Evolutionary conservation across 345 rosid species (phyloP), one percentile per base, ranked within the genome.

Genomic region (Chamaenerion angustifolium): DNA sequence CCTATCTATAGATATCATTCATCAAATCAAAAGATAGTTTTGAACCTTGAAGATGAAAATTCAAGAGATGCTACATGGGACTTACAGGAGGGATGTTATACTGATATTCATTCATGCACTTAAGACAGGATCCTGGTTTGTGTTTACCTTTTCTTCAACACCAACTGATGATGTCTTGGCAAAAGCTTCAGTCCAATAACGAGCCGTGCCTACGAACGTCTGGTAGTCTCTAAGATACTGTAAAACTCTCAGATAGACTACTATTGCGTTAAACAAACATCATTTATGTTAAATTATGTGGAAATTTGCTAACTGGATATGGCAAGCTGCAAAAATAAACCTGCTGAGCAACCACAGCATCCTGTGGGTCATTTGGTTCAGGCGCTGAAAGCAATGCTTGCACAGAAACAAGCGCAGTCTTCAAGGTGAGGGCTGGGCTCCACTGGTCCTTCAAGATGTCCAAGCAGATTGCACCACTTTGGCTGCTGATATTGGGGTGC

Each of bases 401-500:
- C 56, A 93, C 55, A 40, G 99, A 93, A 58, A 88, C 90, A 59
- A 93, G 95, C 14, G 99, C 96, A 3, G 99, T 93, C 79, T 93
- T 93, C 58, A 93, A 56, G 49, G 99, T 93, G 51, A 93, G 88
- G 45, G 99, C 99, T 4, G 99, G 99, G 72, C 99, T 93, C 99
- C 99, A 93, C 42, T 93, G 99, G 54, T 88, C 99, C 72, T 88
- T 88, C 79, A 93, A 69, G 67, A 93, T 70, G 77, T 93, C 99
- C 67, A 93, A 74, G 74, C 99, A 93, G 54, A 88, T 93, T 18
- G 96, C 99, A 16, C 96, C 99, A 55, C 95, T 93, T 65, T 93
- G 99, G 58, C 99, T 88, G 82, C 99, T 93, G 13, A 88, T 85
- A 63, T 93, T 93, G 9, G 99, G 99, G 57, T 93, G 99, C 99